Conservation (phyloP, 192 early-diverging fungal genomes). For the Backusella morwellensis region DNA sequence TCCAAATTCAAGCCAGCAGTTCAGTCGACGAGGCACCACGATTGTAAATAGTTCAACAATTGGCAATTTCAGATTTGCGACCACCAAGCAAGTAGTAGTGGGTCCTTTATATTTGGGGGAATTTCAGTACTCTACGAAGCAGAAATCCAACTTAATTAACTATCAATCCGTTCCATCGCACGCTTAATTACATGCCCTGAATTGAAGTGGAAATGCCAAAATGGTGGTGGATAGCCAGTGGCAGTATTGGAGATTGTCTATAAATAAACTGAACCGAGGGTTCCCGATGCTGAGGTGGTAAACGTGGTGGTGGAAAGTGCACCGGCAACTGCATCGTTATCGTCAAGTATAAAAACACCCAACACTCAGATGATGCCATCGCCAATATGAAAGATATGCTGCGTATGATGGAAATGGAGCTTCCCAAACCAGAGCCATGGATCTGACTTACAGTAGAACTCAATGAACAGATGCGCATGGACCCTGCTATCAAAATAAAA, state of each 20-base stretch:
- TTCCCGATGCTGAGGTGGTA: slow-evolving; percentile 87
- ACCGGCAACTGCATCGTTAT: slow-evolving; percentile 81
- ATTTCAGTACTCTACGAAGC: too few species aligned
- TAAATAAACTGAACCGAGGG: slow-evolving; percentile 51
- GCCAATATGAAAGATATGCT: slow-evolving; percentile 76
- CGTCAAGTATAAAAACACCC: slow-evolving; percentile 54
- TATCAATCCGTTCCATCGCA: slow-evolving; percentile 90
- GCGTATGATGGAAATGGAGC: slow-evolving; percentile 67
- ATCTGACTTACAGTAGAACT: slow-evolving; percentile 63
- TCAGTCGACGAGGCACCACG: too few species aligned
- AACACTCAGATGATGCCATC: slow-evolving; percentile 30
- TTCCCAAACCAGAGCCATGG: slow-evolving; percentile 52
- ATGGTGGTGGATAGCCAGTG: slow-evolving; percentile 86
- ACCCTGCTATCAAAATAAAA: slow-evolving; percentile 53
- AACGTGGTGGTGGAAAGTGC: slow-evolving; percentile 67
- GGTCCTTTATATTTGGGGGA: too few species aligned
- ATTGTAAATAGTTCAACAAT: too few species aligned
- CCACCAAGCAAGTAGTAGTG: too few species aligned
- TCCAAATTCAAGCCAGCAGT: too few species aligned
- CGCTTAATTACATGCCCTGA: slow-evolving; percentile 73
- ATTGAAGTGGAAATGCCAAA: slow-evolving; percentile 78
- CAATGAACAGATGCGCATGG: slow-evolving; percentile 60
- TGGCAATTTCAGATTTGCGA: too few species aligned
- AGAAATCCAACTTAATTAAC: too few species aligned
- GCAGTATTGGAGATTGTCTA: slow-evolving; percentile 76